Percentiles rank a stretch among this genome's conserved stretches.
phyloP scores from a whole-genome alignment of 352 stramenopile species.

The Thalassiosira mediterranea region DNA sequence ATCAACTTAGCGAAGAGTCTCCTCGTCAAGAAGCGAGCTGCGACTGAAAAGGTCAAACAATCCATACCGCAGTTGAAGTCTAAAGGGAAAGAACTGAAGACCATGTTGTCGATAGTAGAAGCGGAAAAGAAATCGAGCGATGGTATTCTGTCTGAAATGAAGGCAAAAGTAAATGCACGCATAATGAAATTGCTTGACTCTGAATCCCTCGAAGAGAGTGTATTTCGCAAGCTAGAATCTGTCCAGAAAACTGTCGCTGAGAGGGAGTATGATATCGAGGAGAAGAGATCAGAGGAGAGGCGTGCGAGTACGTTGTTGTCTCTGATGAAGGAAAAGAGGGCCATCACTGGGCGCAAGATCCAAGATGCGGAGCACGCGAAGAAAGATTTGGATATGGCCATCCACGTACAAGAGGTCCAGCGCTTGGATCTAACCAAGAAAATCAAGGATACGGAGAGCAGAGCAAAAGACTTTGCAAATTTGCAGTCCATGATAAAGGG shows the following conservation, averaged over 20 bases:
- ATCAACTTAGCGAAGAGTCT: conserved; percentile 28
- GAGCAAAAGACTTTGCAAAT: conserved; percentile 11
- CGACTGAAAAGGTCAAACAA: conserved; percentile 29
- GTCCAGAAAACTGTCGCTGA: conserved; percentile 28
- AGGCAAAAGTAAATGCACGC: conserved; percentile 29
- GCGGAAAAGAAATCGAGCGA: conserved; percentile 22
- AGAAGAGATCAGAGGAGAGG: conserved; percentile 19
- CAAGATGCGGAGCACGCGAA: conserved; percentile 23
- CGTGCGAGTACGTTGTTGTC: conserved; percentile 21
- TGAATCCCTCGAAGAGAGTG: conserved; percentile 33
- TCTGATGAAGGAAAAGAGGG: conserved; percentile 32
- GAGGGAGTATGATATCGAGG: conserved; percentile 37
- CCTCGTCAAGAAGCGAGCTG: conserved; percentile 34
- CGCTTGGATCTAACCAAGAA: conserved; percentile 43
- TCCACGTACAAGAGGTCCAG: conserved; percentile 35
- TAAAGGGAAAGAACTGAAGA: conserved; percentile 20
- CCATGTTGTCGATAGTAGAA: conserved; percentile 8
- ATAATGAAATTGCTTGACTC: conserved; percentile 27
- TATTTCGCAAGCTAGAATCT: conserved; percentile 7
- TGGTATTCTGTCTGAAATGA: conserved; percentile 8
- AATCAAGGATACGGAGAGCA: conserved; percentile 27
- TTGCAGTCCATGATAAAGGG: conserved; percentile 32
- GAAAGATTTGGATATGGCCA: conserved; percentile 27
- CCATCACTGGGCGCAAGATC: conserved; percentile 28
- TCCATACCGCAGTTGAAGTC: conserved; percentile 20